A percentile compares a stretch with the other conserved stretches of the same genome.
Evolutionary conservation across 2,329 filamentous ascomycete species (phyloP).

Genomic region (Macrophomina pseudophaseolina): DNA sequence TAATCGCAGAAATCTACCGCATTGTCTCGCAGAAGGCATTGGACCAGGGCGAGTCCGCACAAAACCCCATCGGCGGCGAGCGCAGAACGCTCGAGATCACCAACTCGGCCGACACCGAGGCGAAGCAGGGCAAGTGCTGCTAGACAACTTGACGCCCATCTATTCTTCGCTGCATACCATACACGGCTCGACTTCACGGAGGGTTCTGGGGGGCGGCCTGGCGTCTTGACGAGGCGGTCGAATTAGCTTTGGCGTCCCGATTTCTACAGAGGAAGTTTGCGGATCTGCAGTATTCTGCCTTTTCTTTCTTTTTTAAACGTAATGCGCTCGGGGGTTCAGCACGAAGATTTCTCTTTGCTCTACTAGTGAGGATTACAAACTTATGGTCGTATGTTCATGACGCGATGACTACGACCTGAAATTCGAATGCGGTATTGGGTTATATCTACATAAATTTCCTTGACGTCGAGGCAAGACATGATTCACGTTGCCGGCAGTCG

Average conservation of each 20-base stretch:
- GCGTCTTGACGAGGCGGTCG: slow-evolving; percentile 24
- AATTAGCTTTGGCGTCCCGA: slow-evolving; percentile 24
- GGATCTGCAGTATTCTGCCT: slow-evolving; percentile 21
- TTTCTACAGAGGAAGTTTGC: slow-evolving; percentile 26
- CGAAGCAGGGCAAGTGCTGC: slow-evolving; percentile 83
- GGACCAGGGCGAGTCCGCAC: slow-evolving; percentile 82
- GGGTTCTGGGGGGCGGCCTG: slow-evolving; percentile 21
- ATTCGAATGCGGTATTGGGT: slow-evolving; percentile 27
- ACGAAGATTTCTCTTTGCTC: slow-evolving; percentile 23
- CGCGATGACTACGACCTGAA: slow-evolving; percentile 26
- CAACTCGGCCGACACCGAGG: slow-evolving; percentile 79
- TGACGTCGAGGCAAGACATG: not conserved
- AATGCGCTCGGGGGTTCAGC: slow-evolving; percentile 16
- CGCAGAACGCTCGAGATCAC: slow-evolving; percentile 83
- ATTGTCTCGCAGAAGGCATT: slow-evolving; percentile 98
- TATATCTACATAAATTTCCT: slow-evolving; percentile 8
- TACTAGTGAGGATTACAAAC: slow-evolving; percentile 21
- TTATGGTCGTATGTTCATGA: slow-evolving; percentile 28
- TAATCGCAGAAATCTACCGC: slow-evolving; percentile 86
- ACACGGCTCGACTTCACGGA: slow-evolving; percentile 22
- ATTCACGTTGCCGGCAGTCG: not conserved
- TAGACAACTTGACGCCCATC: slow-evolving; percentile 51
- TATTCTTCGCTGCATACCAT: slow-evolving; percentile 28
- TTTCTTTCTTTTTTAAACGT: slow-evolving; percentile 21
- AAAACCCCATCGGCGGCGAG: slow-evolving; percentile 74